Percentiles rank a stretch among this genome's conserved stretches.
Conservation (phyloP, 192 early-diverging fungal species). For the Backusella westeae region DNA sequence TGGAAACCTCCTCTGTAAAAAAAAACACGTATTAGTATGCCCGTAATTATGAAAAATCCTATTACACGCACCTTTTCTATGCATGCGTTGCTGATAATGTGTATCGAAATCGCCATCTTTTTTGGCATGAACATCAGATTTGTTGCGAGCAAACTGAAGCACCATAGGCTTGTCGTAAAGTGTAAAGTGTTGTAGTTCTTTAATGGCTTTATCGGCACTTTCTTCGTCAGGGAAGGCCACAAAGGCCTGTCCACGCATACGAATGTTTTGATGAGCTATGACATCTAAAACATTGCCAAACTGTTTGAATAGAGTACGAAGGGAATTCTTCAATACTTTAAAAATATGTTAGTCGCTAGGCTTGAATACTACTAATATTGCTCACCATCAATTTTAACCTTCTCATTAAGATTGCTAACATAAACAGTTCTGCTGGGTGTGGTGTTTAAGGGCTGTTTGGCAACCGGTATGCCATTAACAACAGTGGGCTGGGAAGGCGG, state of each 20-base stretch:
- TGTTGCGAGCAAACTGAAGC: slow-evolving; percentile 54
- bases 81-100: slow-evolving; percentile 56
- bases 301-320: slow-evolving; percentile 77
- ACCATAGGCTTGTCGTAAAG: slow-evolving; percentile 87
- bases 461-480: slow-evolving; percentile 29
- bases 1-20: slow-evolving; percentile 14
- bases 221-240: slow-evolving; percentile 76
- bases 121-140: slow-evolving; percentile 63
- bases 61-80: slow-evolving; percentile 56
- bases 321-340: slow-evolving; percentile 60
- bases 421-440: slow-evolving; percentile 73
- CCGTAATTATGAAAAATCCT: too few relatives aligned
- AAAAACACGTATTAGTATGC: not conserved
- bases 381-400: slow-evolving; percentile 59
- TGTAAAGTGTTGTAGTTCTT: slow-evolving; percentile 81
- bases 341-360: not conserved
- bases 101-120: slow-evolving; percentile 66
- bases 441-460: slow-evolving; percentile 61
- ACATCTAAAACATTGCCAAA: slow-evolving; percentile 87
- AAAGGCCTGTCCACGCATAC: slow-evolving; percentile 94
- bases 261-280: slow-evolving; percentile 72
- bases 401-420: slow-evolving; percentile 81
- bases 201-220: slow-evolving; percentile 70
- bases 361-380: not conserved
- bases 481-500: not conserved